A percentile compares a stretch with the other conserved stretches of the same genome.
phyloP scores from a whole-genome alignment of 2,329 filamentous ascomycete species.

The Myriosclerotinia duriaeana region DNA sequence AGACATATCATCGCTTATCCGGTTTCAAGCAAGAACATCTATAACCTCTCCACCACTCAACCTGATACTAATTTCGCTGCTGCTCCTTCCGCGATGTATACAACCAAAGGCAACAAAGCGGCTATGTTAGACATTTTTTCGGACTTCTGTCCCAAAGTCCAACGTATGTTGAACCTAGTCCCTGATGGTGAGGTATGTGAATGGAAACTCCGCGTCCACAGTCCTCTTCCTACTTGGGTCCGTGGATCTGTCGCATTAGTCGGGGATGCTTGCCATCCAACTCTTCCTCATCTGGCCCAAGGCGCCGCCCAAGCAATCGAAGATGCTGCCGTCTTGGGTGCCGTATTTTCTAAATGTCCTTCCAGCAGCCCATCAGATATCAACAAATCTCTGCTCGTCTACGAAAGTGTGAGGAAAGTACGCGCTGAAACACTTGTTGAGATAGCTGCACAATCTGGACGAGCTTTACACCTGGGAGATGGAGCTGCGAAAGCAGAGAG shows the following conservation, averaged over 20 bases:
- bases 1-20: constrained; percentile 79
- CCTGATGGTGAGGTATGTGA: constrained; percentile 63
- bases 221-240: constrained; percentile 57
- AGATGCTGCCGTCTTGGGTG: constrained; percentile 61
- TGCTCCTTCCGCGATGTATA: constrained; percentile 60
- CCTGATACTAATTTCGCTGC: constrained; percentile 60
- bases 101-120: constrained; percentile 59
- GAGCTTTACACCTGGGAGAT: constrained; percentile 58
- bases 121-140: constrained; percentile 61
- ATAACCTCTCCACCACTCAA: constrained; percentile 63
- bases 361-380: constrained; percentile 42
- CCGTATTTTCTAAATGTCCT: constrained; percentile 48
- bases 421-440: constrained; percentile 54
- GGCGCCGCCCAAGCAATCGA: constrained; percentile 69
- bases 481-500: constrained; percentile 59
- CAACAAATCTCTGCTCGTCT: constrained; percentile 52
- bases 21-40: constrained; percentile 63
- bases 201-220: constrained; percentile 62
- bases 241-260: constrained; percentile 55
- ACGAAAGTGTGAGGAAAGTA: constrained; percentile 56
- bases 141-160: constrained; percentile 60
- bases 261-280: constrained; percentile 67
- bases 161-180: constrained; percentile 58
- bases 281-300: constrained; percentile 65
- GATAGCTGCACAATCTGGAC: constrained; percentile 50